phyloP scores from a whole-genome alignment of 2,329 filamentous ascomycete genomes.

The Ophioceras dolichostomum region DNA sequence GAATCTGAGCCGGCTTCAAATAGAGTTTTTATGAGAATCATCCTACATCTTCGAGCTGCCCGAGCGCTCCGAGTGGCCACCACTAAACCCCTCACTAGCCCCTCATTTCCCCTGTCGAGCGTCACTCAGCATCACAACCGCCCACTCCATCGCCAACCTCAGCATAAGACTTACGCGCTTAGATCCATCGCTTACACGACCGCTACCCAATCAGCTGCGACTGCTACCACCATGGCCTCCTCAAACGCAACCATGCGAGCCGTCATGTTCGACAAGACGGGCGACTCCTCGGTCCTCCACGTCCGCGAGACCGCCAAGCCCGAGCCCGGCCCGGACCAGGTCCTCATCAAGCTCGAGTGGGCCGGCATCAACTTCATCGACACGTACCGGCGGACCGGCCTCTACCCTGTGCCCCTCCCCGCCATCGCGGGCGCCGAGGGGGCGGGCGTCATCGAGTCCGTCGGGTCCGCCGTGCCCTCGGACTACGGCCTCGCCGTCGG shows the following conservation, averaged over 20 bases:
- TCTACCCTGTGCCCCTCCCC: slow-evolving; percentile 8
- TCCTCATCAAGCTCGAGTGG: slow-evolving; percentile 69
- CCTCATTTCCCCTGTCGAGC: no score
- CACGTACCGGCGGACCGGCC: slow-evolving; percentile 31
- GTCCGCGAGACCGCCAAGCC: slow-evolving; percentile 60
- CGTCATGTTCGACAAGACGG: slow-evolving; percentile 57
- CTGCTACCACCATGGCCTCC: neutral
- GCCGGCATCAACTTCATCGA: slow-evolving; percentile 83
- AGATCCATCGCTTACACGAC: neutral
- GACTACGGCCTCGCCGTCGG: slow-evolving; percentile 17
- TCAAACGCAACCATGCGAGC: slow-evolving; percentile 50
- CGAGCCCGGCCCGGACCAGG: slow-evolving; percentile 46
- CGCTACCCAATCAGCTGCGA: neutral
- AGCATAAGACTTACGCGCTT: no score
- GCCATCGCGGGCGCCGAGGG: slow-evolving; percentile 8
- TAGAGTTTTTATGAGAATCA: no score
- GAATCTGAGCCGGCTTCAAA: no score
- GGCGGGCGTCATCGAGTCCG: slow-evolving; percentile 7
- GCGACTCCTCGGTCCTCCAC: slow-evolving; percentile 58
- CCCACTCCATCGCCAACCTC: no score
- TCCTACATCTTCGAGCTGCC: no score
- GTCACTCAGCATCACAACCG: no score
- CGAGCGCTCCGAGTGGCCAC: no score
- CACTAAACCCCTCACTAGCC: no score
- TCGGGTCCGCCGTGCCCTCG: slow-evolving; percentile 7